phyloP scores from a whole-genome alignment of 2,329 filamentous ascomycete genomes.

The Camillea tinctor region DNA sequence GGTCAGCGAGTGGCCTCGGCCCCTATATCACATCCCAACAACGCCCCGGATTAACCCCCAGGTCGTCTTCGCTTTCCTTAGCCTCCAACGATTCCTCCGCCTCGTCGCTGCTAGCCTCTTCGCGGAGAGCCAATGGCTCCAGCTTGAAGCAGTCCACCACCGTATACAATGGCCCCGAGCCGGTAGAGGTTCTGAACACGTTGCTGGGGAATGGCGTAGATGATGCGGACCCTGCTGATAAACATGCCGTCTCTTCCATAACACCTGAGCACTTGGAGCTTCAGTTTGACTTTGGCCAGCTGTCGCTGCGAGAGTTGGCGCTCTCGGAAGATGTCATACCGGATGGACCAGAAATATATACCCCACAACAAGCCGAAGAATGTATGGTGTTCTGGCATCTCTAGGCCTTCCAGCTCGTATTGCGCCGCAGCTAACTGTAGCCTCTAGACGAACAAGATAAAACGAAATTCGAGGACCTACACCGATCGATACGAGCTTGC shows the following conservation, averaged over 20 bases:
- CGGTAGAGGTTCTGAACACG: slow-evolving; percentile 64
- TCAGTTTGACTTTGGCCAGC: slow-evolving; percentile 74
- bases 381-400: slow-evolving; percentile 53
- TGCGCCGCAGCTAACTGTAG: slow-evolving; percentile 20
- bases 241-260: slow-evolving; percentile 27
- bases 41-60: slow-evolving; percentile 65
- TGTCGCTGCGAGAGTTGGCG: slow-evolving; percentile 74
- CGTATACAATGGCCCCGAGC: slow-evolving; percentile 59
- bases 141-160: slow-evolving; percentile 59
- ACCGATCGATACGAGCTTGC: slow-evolving; percentile 84
- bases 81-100: slow-evolving; percentile 72
- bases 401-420: slow-evolving; percentile 2
- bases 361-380: slow-evolving; percentile 65
- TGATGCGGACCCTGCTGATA: slow-evolving; percentile 7
- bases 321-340: slow-evolving; percentile 29
- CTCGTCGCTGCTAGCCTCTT: slow-evolving; percentile 66
- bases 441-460: slow-evolving; percentile 71
- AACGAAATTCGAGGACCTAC: slow-evolving; percentile 83
- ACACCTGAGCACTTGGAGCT: slow-evolving; percentile 56
- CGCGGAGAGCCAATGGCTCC: slow-evolving; percentile 66
- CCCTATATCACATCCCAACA: slow-evolving; percentile 65
- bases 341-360: slow-evolving; percentile 39
- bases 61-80: slow-evolving; percentile 74
- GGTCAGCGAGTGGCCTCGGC: slow-evolving; percentile 66
- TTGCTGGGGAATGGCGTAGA: slow-evolving; percentile 36